phyloP scores from a whole-genome alignment of 2,329 filamentous ascomycete genomes.

The Apiospora marii region DNA sequence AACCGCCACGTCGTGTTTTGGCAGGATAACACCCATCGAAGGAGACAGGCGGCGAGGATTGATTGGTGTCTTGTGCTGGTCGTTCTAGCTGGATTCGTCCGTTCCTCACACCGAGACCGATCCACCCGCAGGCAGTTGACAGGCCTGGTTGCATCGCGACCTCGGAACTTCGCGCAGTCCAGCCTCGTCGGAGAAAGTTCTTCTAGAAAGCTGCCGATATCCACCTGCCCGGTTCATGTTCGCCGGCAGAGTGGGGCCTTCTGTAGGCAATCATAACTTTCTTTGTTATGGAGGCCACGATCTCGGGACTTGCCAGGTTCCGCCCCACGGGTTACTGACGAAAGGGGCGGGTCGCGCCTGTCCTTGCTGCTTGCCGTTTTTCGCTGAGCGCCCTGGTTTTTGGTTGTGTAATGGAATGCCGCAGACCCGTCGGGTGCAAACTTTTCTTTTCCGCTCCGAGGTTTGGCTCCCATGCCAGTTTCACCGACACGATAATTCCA shows the following conservation, averaged over 20 bases:
- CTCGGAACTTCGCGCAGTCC: not conserved
- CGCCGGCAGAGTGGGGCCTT: not conserved
- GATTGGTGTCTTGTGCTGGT: not conserved
- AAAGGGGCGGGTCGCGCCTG: constrained; percentile 16
- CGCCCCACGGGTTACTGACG: not conserved
- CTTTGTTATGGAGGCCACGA: constrained; percentile 17
- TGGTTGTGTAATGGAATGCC: constrained; percentile 20
- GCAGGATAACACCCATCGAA: not conserved
- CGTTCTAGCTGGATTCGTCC: not conserved
- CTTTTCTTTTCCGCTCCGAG: constrained; percentile 9
- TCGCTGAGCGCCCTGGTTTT: not conserved
- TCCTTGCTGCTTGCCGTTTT: constrained; percentile 1
- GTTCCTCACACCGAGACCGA: not conserved
- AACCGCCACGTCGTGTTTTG: not conserved
- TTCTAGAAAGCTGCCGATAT: constrained; percentile 3
- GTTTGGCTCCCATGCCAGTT: constrained; percentile 1
- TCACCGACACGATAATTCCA: constrained; percentile 7
- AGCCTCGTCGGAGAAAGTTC: not conserved
- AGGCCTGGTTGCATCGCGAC: not conserved
- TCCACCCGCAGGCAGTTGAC: not conserved
- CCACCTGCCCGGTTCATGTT: constrained; percentile 8
- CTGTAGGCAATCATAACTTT: constrained; percentile 16
- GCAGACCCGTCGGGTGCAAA: not conserved
- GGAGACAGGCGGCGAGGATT: not conserved
- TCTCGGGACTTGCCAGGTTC: constrained; percentile 16